These are phyloP conservation scores for Fusarium incarnatum DNA, from an alignment of 2,329 filamentous ascomycete species.

Conservation along the genomic window DNA sequence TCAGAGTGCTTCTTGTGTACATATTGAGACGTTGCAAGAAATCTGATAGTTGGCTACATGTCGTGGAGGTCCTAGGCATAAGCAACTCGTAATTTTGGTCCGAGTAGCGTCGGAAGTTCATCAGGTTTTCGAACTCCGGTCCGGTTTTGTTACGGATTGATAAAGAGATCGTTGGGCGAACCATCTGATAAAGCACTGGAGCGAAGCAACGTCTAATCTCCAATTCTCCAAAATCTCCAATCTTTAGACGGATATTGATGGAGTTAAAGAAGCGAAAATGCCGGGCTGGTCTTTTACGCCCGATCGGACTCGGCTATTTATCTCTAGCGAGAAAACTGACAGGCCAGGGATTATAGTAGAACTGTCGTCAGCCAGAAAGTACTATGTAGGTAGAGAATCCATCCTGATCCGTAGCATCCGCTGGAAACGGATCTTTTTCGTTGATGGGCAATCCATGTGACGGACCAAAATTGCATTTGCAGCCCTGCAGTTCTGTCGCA, in stretches of 20 bases:
- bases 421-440: constrained; percentile 47
- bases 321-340: constrained; percentile 19
- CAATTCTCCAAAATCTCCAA: constrained; percentile 26
- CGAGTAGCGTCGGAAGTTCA: constrained; percentile 17
- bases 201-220: constrained; percentile 3
- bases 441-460: constrained; percentile 43
- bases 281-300: constrained; percentile 36
- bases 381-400: not conserved
- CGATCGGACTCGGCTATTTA: constrained; percentile 43
- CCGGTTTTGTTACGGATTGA: constrained; percentile 13
- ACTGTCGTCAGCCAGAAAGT: constrained; percentile 35
- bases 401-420: constrained; percentile 46
- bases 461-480: constrained; percentile 40
- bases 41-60: not conserved
- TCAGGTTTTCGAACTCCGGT: constrained; percentile 6
- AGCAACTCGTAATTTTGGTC: constrained; percentile 23
- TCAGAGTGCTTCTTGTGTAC: constrained; percentile 8
- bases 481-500: constrained; percentile 36
- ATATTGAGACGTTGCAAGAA: not conserved
- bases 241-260: constrained; percentile 23
- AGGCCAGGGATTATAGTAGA: constrained; percentile 27
- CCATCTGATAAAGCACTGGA: constrained; percentile 7
- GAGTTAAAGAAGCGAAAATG: constrained; percentile 35
- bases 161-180: constrained; percentile 20
- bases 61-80: not conserved